These are phyloP conservation scores for Viridothelium virens DNA, from an alignment of 495 filamentous ascomycete genomes.

Conservation along the genomic window DNA sequence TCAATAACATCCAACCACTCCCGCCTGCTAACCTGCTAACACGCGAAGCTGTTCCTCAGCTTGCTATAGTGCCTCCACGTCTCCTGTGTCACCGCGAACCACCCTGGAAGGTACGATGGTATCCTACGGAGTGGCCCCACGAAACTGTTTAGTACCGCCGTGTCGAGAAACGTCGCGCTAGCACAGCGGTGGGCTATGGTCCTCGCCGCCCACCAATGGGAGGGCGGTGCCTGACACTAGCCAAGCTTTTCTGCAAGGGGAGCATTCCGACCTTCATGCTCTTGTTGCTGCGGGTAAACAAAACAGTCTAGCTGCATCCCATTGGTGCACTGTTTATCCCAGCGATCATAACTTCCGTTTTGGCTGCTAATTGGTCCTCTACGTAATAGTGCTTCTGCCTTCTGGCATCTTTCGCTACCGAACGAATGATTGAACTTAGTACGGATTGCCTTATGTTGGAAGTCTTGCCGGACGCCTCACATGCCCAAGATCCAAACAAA, in stretches of 20 bases:
- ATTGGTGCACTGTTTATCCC: background rate
- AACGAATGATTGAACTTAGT: too few species aligned
- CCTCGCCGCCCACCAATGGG: background rate
- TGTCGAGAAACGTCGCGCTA: background rate
- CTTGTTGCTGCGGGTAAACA: slow-evolving; percentile 7
- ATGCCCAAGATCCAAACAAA: too few species aligned
- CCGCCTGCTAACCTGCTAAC: too few species aligned
- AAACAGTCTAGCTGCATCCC: background rate
- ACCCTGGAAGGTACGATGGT: too few species aligned
- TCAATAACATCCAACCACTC: background rate
- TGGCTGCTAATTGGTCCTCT: too few species aligned
- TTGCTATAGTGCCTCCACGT: slow-evolving; percentile 8
- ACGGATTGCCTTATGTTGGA: too few species aligned
- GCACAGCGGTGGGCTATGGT: background rate
- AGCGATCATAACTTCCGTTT: too few species aligned
- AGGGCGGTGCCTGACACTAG: background rate
- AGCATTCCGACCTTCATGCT: slow-evolving; percentile 12
- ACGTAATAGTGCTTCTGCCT: too few species aligned
- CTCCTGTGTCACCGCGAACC: background rate
- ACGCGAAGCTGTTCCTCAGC: background rate
- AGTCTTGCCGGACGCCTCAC: too few species aligned
- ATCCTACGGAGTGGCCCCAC: too few species aligned
- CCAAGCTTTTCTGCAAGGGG: background rate
- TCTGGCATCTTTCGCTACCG: too few species aligned
- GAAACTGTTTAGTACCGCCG: background rate